Base-by-base conservation (phyloP, 1,139 yeast species). In the Candida sp. region DNA sequence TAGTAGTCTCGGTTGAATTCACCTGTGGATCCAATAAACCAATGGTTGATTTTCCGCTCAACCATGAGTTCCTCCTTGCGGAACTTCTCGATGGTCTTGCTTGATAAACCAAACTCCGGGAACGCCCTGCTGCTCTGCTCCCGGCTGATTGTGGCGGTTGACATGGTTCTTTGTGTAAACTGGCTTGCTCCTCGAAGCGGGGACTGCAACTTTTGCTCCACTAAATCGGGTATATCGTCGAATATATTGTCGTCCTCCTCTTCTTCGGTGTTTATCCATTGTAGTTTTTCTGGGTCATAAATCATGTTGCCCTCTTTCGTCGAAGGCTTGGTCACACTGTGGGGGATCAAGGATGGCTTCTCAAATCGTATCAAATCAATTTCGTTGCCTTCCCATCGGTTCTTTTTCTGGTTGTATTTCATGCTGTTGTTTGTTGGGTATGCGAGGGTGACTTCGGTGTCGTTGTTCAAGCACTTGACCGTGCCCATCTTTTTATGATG, bases 341-440 rank as follows among this genome's bases (percentile, higher is more conserved):
- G 58, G 3, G 77, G 73, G 11, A 75, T 74, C 41, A 75, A 63
- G 9, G 73, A 67, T 1, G 78, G 78, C 50, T 66, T 70, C 42
- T 81, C 84, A 60, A 84, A 84, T 52, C 75, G 72, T 49, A 77
- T 65, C 48, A 83, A 67, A 41, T 84, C 90, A 23, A 73, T 72
- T 44, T 86, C 88, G 59, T 86, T 86, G 3, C 92, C 92, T 62
- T 86, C 91, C 92, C 92, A 86, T 40, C 69, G 67, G 51, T 75
- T 76, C 34, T 77, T 73, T 12, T 63, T 63, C 4, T 85, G 77
- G 58, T 86, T 84, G 58, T 76, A 85, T 47, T 70, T 76, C 92
- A 86, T 86, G 23, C 57, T 61, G 8, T 56, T 57, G 9, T 57
- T 53, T 2, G 60, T 49, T 1, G 70, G 67, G 1, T 64, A 56